Evolutionary conservation across 2,329 filamentous ascomycete genomes (phyloP), one percentile per base, ranked within the genome.

Genomic region (Cladosporium sp.): DNA sequence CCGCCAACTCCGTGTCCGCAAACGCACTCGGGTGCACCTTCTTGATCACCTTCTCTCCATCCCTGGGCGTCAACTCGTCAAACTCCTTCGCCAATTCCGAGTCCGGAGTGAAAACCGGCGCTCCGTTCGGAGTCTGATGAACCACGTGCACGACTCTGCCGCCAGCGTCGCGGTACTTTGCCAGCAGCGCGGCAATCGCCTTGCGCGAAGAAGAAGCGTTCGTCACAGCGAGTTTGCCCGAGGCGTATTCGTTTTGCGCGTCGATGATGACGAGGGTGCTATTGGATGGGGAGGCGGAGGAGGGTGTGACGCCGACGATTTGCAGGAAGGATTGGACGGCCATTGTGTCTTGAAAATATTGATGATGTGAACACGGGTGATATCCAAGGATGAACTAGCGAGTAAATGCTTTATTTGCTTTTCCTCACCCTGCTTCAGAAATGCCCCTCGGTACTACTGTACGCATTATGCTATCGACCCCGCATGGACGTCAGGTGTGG

Each of bases 211-310:
- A 60, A 0, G 74, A 65, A 1, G 85, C 77, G 59, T 86, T 78
- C 39, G 76, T 73, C 34, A 84, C 81, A 20, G 79, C 77, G 0
- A 89, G 78, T 4, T 78, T 73, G 47, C 86, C 86, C 2, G 76
- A 71, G 10, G 81, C 80, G 61, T 86, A 88, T 71, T 89, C 86
- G 66, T 88, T 88, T 66, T 89, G 86, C 1, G 86, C 86, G 67
- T 89, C 85, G 66, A 88, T 84, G 70, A 89, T 87, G 64, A 89
- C 71, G 44, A 89, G 77, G 1, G 80, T 79, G 61, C 80, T 84
- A 72, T 88, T 84, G 42, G 71, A 69, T 0, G 80, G 73, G 0
- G 81, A 80, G 7, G 84, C 84, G 0, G 79, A 81, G 13, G 81
- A 83, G 22, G 79, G 78, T 9, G 75, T 67, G 12, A 80, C 73